Percentiles rank a stretch among this genome's conserved stretches.
These are phyloP conservation scores for Neckera pumila DNA, from an alignment of 225 moss, liverwort and hornwort species.

Conservation along the genomic window DNA sequence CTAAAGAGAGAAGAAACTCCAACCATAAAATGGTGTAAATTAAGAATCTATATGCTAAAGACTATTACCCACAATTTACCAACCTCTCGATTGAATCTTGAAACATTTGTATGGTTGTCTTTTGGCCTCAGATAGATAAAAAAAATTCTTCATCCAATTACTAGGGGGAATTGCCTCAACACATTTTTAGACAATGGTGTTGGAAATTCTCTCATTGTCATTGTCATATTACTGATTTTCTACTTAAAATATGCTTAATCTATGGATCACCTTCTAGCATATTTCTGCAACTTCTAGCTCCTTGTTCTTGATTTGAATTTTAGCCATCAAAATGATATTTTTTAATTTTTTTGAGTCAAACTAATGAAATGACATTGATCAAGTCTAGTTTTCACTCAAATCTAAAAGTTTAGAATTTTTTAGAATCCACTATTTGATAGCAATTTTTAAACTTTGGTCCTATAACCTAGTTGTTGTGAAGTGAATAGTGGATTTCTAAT, in stretches of 20 bases:
- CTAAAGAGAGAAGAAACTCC: background rate
- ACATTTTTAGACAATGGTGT: background rate
- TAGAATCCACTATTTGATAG: background rate
- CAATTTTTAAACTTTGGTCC: background rate
- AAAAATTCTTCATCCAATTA: background rate
- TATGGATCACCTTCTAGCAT: background rate
- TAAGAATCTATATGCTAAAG: background rate
- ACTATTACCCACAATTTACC: accelerated
- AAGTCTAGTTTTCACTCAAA: background rate
- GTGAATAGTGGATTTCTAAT: background rate
- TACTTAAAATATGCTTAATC: too few species aligned
- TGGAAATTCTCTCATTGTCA: background rate
- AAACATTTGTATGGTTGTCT: background rate
- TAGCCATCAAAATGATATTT: background rate
- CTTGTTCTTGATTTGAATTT: background rate
- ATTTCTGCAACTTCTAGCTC: background rate
- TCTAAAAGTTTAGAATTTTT: background rate
- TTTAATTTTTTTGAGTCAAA: background rate
- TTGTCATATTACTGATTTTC: background rate
- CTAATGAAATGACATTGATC: background rate
- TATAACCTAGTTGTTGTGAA: background rate
- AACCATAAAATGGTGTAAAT: background rate
- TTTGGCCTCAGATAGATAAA: background rate
- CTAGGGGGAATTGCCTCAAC: background rate
- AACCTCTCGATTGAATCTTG: accelerated